These are phyloP conservation scores for Saccharomyces hybrid DNA, from an alignment of 1,139 yeast genomes.

Conservation along the genomic window DNA sequence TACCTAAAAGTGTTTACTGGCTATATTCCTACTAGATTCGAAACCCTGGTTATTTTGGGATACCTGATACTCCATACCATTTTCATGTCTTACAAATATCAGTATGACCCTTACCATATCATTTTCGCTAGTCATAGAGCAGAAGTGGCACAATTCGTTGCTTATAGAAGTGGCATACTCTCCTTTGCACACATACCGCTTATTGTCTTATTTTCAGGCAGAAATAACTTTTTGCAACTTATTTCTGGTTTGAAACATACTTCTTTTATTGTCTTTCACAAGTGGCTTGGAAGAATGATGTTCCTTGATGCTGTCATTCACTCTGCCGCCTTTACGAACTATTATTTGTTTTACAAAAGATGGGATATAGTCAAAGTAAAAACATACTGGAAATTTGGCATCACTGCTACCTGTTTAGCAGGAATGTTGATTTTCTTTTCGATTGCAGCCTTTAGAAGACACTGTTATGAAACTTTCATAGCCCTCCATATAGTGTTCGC, in stretches of 20 bases:
- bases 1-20: constrained; percentile 11
- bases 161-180: constrained; percentile 50
- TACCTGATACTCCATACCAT: constrained; percentile 43
- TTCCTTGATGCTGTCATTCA: constrained; percentile 39
- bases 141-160: constrained; percentile 35
- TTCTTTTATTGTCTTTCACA: constrained; percentile 54
- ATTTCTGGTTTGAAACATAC: constrained; percentile 58
- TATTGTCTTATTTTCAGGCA: constrained; percentile 48
- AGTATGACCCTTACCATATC: constrained; percentile 37
- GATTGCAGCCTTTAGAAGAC: constrained; percentile 43
- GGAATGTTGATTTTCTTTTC: constrained; percentile 35
- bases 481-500: constrained; percentile 53
- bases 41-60: constrained; percentile 42
- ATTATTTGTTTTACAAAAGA: constrained; percentile 16
- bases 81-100: constrained; percentile 35
- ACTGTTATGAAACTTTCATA: constrained; percentile 58
- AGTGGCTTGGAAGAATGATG: constrained; percentile 53
- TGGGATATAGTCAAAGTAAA: constrained; percentile 8
- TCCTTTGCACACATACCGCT: constrained; percentile 44
- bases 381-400: constrained; percentile 43
- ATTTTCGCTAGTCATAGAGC: constrained; percentile 36
- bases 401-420: constrained; percentile 36
- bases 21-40: constrained; percentile 45
- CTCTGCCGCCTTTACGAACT: constrained; percentile 38
- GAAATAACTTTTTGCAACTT: constrained; percentile 58